Conservation (phyloP, 1,284 basidiomycete species). For the Grifola frondosa region DNA sequence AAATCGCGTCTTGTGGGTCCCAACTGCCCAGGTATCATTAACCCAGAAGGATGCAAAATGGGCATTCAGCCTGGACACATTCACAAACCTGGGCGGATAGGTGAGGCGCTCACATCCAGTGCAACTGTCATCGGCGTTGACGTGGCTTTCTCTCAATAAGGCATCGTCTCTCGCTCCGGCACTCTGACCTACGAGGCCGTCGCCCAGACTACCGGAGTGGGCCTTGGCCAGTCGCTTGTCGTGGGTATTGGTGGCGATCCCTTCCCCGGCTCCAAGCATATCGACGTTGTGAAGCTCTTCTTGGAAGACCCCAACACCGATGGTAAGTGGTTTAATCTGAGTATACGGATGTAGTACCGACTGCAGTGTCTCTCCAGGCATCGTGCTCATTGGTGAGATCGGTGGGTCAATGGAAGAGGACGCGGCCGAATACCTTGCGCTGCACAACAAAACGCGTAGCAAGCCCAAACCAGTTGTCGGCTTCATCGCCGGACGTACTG, state of each 20-base stretch:
- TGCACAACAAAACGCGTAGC: conserved; percentile 87
- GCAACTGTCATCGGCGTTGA: neutral
- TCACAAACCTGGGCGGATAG: conserved; percentile 93
- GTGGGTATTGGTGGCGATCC: conserved; percentile 99
- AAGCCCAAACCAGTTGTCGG: conserved; percentile 96
- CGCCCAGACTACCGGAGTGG: conserved; percentile 92
- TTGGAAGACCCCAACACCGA: conserved; percentile 92
- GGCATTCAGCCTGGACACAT: conserved; percentile 99
- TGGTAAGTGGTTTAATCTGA: conserved; percentile 60
- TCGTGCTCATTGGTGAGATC: conserved; percentile 99
- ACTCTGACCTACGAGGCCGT: conserved; percentile 94
- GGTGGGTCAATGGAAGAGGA: conserved; percentile 99
- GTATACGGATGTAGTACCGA: no score
- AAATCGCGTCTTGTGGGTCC: conserved; percentile 95
- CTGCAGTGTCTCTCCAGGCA: conserved; percentile 50
- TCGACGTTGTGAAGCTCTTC: conserved; percentile 97
- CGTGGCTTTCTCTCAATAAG: conserved; percentile 43
- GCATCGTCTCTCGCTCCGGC: conserved; percentile 96
- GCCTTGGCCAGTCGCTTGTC: conserved; percentile 95
- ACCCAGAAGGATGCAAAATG: conserved; percentile 98
- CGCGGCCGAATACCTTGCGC: conserved; percentile 92
- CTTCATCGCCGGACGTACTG: conserved; percentile 97
- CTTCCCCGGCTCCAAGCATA: conserved; percentile 95
- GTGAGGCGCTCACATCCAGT: conserved; percentile 39
- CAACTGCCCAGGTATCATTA: conserved; percentile 99